Evolutionary conservation across 2,329 filamentous ascomycete genomes (phyloP).

Genomic region (Alternaria longipes): DNA sequence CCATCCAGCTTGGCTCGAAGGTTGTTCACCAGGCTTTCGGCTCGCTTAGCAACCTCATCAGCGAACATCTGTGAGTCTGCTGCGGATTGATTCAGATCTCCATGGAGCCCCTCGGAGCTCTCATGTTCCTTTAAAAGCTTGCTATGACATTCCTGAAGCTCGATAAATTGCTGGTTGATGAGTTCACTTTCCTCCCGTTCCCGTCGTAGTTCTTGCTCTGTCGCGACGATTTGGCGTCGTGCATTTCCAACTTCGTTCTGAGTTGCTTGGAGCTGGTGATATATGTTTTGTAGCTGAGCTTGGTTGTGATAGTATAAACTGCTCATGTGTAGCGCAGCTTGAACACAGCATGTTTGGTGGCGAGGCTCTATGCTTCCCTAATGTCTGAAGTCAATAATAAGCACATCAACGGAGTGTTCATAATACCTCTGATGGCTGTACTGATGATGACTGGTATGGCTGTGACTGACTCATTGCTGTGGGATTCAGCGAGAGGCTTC

Average conservation of each 20-base stretch:
- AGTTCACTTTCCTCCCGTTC: constrained; percentile 2
- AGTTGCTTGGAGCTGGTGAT: constrained; percentile 2
- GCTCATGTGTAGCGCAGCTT: constrained; percentile 6
- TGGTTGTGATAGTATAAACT: constrained; percentile 8
- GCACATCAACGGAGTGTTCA: not conserved
- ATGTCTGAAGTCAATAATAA: constrained; percentile 1
- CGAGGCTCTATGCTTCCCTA: too few relatives aligned
- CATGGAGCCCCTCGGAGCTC: not conserved
- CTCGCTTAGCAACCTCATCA: constrained; percentile 11
- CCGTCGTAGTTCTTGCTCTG: constrained; percentile 5
- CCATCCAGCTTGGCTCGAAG: not conserved
- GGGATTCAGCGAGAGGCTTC: not conserved
- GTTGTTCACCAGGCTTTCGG: constrained; percentile 15
- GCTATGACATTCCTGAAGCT: constrained; percentile 13
- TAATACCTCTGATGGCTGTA: not conserved
- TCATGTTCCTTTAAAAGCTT: constrained; percentile 15
- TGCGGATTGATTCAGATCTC: constrained; percentile 10
- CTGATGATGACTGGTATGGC: not conserved
- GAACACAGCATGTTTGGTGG: constrained; percentile 9
- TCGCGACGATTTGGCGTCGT: not conserved
- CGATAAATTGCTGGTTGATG: constrained; percentile 16
- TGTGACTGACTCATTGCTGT: constrained; percentile 6
- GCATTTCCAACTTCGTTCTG: constrained; percentile 4
- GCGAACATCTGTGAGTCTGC: not conserved
- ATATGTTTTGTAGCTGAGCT: constrained; percentile 4